A percentile compares a stretch with the other conserved stretches of the same genome.
Evolutionary conservation across 2,329 filamentous ascomycete genomes (phyloP).

Genomic region (Xylariaceae sp.): DNA sequence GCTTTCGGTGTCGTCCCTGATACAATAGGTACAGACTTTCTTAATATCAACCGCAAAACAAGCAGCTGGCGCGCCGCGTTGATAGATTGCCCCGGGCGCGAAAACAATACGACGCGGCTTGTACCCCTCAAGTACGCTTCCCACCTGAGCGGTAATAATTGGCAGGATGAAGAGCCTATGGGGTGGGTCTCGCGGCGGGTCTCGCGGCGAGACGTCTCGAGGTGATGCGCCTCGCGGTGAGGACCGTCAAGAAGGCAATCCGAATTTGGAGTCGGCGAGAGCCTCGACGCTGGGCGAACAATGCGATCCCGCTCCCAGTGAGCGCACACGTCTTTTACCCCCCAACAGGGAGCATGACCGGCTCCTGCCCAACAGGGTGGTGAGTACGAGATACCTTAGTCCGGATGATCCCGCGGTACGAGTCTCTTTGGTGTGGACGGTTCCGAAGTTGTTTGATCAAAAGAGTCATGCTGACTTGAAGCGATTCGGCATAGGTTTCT

Average conservation of each 20-base stretch:
- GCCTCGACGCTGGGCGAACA: constrained; percentile 23
- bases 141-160: background rate
- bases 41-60: background rate
- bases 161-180: constrained; percentile 29
- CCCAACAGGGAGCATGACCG: constrained; percentile 56
- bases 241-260: constrained; percentile 15
- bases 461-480: constrained; percentile 13
- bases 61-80: background rate
- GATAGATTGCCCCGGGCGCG: background rate
- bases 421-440: constrained; percentile 4
- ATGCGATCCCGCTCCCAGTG: constrained; percentile 34
- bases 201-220: background rate
- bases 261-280: constrained; percentile 15
- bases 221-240: too few relatives aligned
- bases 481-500: constrained; percentile 22
- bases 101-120: background rate
- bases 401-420: constrained; percentile 76
- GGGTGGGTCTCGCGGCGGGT: constrained; percentile 21
- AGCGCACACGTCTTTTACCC: constrained; percentile 62
- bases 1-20: background rate
- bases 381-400: constrained; percentile 58
- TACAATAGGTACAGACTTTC: background rate
- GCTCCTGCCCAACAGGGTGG: constrained; percentile 62
- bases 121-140: constrained; percentile 2
- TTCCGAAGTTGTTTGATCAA: background rate